phyloP scores from a whole-genome alignment of 495 filamentous ascomycete genomes.

The Podospora pseudopauciseta region DNA sequence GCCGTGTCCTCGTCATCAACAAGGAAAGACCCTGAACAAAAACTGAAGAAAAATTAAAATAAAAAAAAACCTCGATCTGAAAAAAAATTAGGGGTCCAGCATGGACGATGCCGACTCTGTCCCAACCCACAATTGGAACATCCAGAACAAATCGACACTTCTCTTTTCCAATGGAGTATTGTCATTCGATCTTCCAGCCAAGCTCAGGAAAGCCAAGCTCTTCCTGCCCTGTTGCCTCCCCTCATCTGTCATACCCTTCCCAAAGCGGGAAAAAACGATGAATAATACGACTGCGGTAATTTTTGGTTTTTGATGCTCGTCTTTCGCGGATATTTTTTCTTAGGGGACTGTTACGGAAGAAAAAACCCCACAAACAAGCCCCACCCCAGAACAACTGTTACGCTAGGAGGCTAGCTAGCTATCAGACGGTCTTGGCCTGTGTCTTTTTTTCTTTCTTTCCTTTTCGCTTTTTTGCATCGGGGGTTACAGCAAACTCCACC shows the following conservation, averaged over 20 bases:
- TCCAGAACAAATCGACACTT: neutral
- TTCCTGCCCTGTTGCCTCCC: neutral
- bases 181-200: neutral
- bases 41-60: neutral
- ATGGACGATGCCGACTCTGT: neutral
- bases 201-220: neutral
- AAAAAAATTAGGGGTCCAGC: neutral
- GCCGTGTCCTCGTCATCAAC: neutral
- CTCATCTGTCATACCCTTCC: neutral
- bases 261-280: neutral
- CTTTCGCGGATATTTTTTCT: neutral
- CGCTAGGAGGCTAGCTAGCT: neutral
- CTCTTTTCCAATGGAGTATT: neutral
- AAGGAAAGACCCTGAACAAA: neutral
- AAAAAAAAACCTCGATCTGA: neutral
- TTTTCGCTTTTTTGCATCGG: too few relatives aligned
- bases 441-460: neutral
- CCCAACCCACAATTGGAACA: neutral
- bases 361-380: neutral
- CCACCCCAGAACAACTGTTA: neutral
- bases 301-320: constrained; percentile 6
- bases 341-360: neutral
- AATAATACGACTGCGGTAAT: constrained; percentile 21
- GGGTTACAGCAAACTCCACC: constrained; percentile 8
- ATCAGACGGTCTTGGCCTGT: neutral